A percentile compares a stretch with the other conserved stretches of the same genome.
Conservation (phyloP, 352 stramenopile species). For the Globisporangium abappressorium region DNA sequence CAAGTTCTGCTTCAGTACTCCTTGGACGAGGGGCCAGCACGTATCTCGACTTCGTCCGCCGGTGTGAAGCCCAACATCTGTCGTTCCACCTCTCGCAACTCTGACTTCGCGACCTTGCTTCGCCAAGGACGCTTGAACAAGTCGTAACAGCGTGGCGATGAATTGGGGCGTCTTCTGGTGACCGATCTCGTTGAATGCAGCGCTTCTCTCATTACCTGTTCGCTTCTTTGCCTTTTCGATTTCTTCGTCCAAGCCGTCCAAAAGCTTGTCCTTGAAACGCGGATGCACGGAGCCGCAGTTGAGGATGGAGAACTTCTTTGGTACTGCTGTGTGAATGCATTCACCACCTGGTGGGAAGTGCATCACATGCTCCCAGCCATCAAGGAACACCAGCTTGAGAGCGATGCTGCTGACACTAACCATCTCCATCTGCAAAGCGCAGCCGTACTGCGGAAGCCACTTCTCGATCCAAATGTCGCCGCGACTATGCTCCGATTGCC, state of each 20-base stretch:
- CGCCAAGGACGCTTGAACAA: constrained; percentile 6
- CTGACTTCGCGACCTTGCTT: background rate
- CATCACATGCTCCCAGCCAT: constrained; percentile 11
- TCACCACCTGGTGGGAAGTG: constrained; percentile 29
- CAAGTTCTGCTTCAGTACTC: constrained; percentile 34
- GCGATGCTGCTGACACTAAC: background rate
- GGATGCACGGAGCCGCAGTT: constrained; percentile 32
- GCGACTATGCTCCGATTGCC: background rate
- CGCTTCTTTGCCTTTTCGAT: constrained; percentile 25
- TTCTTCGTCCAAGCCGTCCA: constrained; percentile 13
- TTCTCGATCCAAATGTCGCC: constrained; percentile 30
- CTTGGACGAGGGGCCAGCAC: constrained; percentile 51
- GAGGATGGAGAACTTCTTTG: constrained; percentile 23
- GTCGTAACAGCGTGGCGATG: constrained; percentile 34
- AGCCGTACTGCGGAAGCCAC: constrained; percentile 55
- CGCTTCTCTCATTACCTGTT: constrained; percentile 30
- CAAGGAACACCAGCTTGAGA: constrained; percentile 4
- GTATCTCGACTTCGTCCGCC: constrained; percentile 38
- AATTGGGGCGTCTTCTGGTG: constrained; percentile 62
- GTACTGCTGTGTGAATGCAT: constrained; percentile 4
- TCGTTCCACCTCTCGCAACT: constrained; percentile 32
- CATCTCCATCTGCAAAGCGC: constrained; percentile 17
- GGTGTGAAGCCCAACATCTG: constrained; percentile 53
- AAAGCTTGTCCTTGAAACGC: constrained; percentile 16
- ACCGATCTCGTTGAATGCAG: constrained; percentile 23